phyloP scores from a whole-genome alignment of 1,284 basidiomycete species.

The Wallemia ichthyophaga region DNA sequence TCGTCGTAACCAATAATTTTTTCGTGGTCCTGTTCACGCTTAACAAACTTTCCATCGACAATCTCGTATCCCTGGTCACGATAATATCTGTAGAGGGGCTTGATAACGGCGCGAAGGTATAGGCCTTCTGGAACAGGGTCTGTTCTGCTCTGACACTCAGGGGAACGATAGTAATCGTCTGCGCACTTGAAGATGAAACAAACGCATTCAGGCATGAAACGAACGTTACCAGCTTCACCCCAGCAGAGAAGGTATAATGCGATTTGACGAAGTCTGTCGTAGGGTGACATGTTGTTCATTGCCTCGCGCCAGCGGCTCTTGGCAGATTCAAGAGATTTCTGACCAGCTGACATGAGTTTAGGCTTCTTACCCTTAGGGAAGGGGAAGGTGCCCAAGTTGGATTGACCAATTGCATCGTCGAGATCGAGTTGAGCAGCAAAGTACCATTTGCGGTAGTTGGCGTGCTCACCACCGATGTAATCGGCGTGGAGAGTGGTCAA shows the following conservation, averaged over 20 bases:
- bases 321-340: constrained; percentile 64
- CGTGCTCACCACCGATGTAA: constrained; percentile 90
- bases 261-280: constrained; percentile 85
- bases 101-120: constrained; percentile 67
- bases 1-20: constrained; percentile 96
- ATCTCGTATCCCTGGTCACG: constrained; percentile 96
- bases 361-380: constrained; percentile 28
- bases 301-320: constrained; percentile 82
- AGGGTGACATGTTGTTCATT: constrained; percentile 96
- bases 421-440: constrained; percentile 97
- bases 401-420: constrained; percentile 80
- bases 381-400: constrained; percentile 67
- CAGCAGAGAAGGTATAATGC: constrained; percentile 86
- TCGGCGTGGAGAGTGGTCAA: constrained; percentile 85
- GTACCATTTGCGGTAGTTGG: constrained; percentile 98
- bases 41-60: constrained; percentile 76
- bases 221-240: constrained; percentile 94
- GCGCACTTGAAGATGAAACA: constrained; percentile 99
- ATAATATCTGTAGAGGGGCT: constrained; percentile 89
- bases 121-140: constrained; percentile 87
- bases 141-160: constrained; percentile 83
- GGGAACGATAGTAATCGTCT: constrained; percentile 94
- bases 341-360: constrained; percentile 22
- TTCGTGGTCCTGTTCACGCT: constrained; percentile 74
- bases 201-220: constrained; percentile 88